A percentile compares a stretch with the other conserved stretches of the same genome.
These are phyloP conservation scores for Trichopus zeylanicus DNA, from an alignment of 116 monocot species.

Conservation along the genomic window DNA sequence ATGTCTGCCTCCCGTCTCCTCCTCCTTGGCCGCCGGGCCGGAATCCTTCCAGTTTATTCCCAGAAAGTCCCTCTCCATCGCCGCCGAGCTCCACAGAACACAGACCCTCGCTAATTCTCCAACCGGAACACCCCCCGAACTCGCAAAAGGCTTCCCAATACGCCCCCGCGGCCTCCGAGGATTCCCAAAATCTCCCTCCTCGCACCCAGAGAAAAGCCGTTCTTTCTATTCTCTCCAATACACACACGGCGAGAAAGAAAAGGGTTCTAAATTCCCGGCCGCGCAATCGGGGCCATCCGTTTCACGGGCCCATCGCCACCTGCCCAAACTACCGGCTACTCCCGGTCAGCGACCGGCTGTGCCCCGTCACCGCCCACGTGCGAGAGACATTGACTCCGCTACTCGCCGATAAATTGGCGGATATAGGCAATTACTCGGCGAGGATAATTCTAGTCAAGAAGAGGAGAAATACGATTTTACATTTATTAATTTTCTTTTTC, in stretches of 20 bases:
- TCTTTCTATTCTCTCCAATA: not conserved
- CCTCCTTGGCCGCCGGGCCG: not conserved
- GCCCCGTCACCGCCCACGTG: slow-evolving; percentile 2
- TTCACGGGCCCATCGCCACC: not conserved
- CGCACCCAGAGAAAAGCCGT: not conserved
- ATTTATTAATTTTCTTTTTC: too few relatives aligned
- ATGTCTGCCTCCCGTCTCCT: not conserved
- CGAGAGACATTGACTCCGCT: not conserved
- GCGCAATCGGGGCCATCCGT: not conserved
- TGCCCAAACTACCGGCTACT: not conserved
- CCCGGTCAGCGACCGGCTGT: not conserved
- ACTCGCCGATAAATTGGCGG: not conserved
- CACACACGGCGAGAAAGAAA: not conserved
- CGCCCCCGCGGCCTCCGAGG: not conserved
- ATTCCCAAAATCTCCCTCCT: not conserved
- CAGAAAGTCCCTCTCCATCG: slow-evolving; percentile 47
- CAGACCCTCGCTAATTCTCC: not conserved
- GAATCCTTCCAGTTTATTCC: slow-evolving; percentile 24
- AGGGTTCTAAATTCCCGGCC: not conserved
- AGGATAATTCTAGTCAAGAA: not conserved
- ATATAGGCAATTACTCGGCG: not conserved
- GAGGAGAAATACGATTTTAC: too few relatives aligned
- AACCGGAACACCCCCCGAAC: not conserved
- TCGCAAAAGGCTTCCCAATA: not conserved
- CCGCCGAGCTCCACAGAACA: not conserved